Evolutionary conservation across 2,329 filamentous ascomycete species (phyloP), one percentile per base, ranked within the genome.

Genomic region (Pseudogymnoascus sp.): DNA sequence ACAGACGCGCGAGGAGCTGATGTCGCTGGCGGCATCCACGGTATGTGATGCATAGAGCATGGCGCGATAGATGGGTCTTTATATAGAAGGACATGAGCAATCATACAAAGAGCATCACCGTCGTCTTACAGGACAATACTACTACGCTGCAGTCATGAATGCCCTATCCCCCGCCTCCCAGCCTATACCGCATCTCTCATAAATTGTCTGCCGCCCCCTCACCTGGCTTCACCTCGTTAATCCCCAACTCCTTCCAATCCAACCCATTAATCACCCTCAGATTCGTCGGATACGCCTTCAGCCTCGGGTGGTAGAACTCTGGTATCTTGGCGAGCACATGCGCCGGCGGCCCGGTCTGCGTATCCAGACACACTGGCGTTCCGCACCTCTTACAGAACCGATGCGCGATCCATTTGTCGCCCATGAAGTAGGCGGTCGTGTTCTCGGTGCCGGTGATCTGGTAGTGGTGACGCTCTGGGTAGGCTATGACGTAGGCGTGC

Each of bases 81-180:
- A 56, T 35, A 56, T 35, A 56, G 50, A 56, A 56, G 50, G 50
- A 10, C 50, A 56, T 56, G 50, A 56, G 50, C 50, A 56, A 56
- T 56, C 50, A 56, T 56, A 56, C n/a, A 56, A 56, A 56, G 50
- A 33, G 28, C 50, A 56, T 56, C 50, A 35, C 50, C n/a, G 10
- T 33, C 50, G 28, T 12, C 28, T 35, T 4, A 19, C n/a, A 22
- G n/a, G 28, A 14, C 28, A 56, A 14, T 56, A 28, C 50, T 56
- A 56, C 10, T 22, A 2, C 16, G 50, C 50, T 22, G 6, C n/a
- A 56, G 11, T 22, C 28, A 56, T 33, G 26, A 26, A n/a, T 26
- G 6, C 43, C 12, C 41, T 8, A 12, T 6, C 16, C 16, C 40
- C 4, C 4, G 2, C 19, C 41, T 11, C 10, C 6, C 7, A 28